phyloP scores from a whole-genome alignment of 116 monocot genomes.

The Phalaenopsis hybrid region DNA sequence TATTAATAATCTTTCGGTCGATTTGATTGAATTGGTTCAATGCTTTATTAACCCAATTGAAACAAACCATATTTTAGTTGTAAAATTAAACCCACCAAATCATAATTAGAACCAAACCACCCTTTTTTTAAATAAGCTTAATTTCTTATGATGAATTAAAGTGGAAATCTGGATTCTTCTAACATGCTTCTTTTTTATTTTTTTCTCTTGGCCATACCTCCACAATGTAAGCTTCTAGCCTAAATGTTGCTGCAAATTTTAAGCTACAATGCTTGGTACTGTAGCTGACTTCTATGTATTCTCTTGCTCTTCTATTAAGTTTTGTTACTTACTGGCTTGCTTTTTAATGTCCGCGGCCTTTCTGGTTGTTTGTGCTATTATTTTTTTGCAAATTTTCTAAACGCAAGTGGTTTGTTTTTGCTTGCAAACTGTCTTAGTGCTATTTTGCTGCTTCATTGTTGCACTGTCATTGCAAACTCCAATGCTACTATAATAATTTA shows the following conservation, averaged over 20 bases:
- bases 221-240: background rate
- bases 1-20: no score
- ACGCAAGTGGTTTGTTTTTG: background rate
- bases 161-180: background rate
- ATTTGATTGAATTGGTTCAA: no score
- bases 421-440: background rate
- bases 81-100: no score
- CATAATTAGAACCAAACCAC: no score
- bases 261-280: no score
- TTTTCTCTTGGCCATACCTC: background rate
- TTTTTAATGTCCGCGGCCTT: background rate
- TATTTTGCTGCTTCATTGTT: background rate
- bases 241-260: no score
- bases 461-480: background rate
- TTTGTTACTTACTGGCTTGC: no score
- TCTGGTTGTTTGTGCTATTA: background rate
- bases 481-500: no score
- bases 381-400: background rate
- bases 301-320: background rate
- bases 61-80: no score
- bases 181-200: background rate
- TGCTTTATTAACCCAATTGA: no score
- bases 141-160: background rate
- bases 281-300: background rate
- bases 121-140: background rate